These are phyloP conservation scores for Termitomyces sp. DNA, from an alignment of 768 basidiomycete species.

Conservation along the genomic window DNA sequence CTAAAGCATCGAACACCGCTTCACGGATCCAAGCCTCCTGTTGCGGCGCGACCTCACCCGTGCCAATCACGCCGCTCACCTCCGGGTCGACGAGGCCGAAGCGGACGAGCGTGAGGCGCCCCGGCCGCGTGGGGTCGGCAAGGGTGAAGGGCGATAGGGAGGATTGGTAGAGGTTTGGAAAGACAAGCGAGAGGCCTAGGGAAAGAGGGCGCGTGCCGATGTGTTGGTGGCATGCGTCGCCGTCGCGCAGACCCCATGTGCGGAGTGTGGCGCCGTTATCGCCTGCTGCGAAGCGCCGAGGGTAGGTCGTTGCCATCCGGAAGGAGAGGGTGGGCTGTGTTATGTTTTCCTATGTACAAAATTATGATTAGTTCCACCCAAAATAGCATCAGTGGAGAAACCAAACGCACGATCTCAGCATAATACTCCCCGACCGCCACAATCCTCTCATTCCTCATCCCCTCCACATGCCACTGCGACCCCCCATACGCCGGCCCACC, in stretches of 20 bases:
- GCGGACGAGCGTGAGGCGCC: slow-evolving; percentile 40
- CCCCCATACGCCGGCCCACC: slow-evolving; percentile 31
- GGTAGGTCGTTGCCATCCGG: slow-evolving; percentile 52
- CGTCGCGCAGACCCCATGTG: slow-evolving; percentile 49
- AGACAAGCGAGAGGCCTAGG: slow-evolving; percentile 40
- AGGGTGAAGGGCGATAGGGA: slow-evolving; percentile 38
- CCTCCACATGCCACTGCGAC: slow-evolving; percentile 48
- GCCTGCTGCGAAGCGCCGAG: slow-evolving; percentile 40
- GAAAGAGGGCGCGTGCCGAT: slow-evolving; percentile 38
- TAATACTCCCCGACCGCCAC: slow-evolving; percentile 46
- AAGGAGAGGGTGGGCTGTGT: slow-evolving; percentile 35
- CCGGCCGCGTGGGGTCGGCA: slow-evolving; percentile 37
- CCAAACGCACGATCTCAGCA: slow-evolving; percentile 34
- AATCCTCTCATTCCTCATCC: slow-evolving; percentile 52
- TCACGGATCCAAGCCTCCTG: slow-evolving; percentile 43
- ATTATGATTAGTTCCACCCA: not conserved
- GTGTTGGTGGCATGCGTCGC: slow-evolving; percentile 48
- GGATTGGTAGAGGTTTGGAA: slow-evolving; percentile 60
- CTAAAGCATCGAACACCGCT: slow-evolving; percentile 35
- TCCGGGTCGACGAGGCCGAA: slow-evolving; percentile 53
- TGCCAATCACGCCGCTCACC: slow-evolving; percentile 39
- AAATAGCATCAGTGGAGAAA: not conserved
- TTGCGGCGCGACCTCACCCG: slow-evolving; percentile 48
- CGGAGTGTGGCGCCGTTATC: slow-evolving; percentile 46
- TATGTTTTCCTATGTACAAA: slow-evolving; percentile 40